Evolutionary conservation across 768 basidiomycete genomes (phyloP).

Genomic region (Postia placenta): DNA sequence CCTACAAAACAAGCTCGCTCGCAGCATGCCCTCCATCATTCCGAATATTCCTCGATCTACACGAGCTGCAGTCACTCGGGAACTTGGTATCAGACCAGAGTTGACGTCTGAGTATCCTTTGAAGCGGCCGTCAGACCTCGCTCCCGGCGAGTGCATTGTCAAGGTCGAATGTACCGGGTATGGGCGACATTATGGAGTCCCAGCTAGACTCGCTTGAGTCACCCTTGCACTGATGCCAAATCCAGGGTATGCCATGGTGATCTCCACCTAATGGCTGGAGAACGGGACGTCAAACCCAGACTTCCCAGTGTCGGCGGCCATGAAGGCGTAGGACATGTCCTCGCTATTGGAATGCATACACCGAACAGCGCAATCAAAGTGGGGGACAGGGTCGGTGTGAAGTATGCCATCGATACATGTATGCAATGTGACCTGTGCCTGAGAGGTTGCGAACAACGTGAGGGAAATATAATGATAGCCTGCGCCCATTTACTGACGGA

Average conservation of each 20-base stretch:
- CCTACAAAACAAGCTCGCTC: too few relatives aligned
- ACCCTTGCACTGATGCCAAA: too few relatives aligned
- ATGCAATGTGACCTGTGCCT: constrained; percentile 62
- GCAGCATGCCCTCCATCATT: too few relatives aligned
- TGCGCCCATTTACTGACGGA: background rate
- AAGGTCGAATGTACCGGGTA: constrained; percentile 70
- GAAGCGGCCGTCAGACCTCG: constrained; percentile 42
- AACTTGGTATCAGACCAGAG: background rate
- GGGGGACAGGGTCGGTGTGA: constrained; percentile 74
- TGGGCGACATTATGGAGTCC: constrained; percentile 27
- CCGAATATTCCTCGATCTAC: constrained; percentile 25
- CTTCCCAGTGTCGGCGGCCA: constrained; percentile 68
- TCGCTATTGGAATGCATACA: constrained; percentile 67
- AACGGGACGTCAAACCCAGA: background rate
- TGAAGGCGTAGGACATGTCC: constrained; percentile 63
- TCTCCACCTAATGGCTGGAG: constrained; percentile 3
- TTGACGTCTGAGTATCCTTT: constrained; percentile 41
- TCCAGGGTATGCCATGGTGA: constrained; percentile 14
- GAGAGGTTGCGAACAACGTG: constrained; percentile 63
- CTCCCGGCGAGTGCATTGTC: constrained; percentile 62
- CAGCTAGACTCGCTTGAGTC: too few relatives aligned
- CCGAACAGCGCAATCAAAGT: constrained; percentile 50
- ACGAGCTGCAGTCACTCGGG: constrained; percentile 9
- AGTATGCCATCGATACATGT: constrained; percentile 66
- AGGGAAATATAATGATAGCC: constrained; percentile 8